Evolutionary conservation across 208 protist genomes (phyloP).

Genomic region (Leishmania mexicana): DNA sequence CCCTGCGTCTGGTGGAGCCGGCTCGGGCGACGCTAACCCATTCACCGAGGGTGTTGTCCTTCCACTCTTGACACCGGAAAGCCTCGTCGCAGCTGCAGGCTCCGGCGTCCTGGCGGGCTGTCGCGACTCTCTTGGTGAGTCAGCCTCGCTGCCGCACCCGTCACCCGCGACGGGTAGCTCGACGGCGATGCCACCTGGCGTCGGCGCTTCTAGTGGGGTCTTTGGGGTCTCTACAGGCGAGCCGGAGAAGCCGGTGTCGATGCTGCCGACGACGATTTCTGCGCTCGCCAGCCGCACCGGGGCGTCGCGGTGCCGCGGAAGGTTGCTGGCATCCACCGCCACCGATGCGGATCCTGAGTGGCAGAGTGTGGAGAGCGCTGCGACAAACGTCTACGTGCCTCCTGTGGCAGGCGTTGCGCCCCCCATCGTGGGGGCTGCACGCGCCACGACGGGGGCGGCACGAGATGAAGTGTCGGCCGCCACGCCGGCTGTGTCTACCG

Average conservation of each 20-base stretch:
- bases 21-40: background rate
- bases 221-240: conserved; percentile 1
- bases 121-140: background rate
- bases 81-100: background rate
- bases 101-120: background rate
- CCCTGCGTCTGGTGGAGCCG: background rate
- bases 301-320: background rate
- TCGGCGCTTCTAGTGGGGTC: background rate
- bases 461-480: background rate
- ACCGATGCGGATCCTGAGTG: conserved; percentile 46
- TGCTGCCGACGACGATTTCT: conserved; percentile 7
- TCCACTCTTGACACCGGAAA: conserved; percentile 23
- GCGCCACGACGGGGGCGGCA: background rate
- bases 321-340: background rate
- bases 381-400: conserved; percentile 27
- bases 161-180: background rate
- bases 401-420: conserved; percentile 6
- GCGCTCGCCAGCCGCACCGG: conserved; percentile 4
- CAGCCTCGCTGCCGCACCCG: background rate
- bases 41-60: conserved; percentile 10
- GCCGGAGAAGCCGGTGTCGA: background rate
- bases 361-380: conserved; percentile 37
- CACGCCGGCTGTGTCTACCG: background rate
- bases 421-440: background rate
- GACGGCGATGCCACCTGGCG: background rate